Percentiles rank a stretch among this genome's conserved stretches.
Evolutionary conservation across 1,284 basidiomycete genomes (phyloP).

Genomic region (Mrakiaceae sp.): DNA sequence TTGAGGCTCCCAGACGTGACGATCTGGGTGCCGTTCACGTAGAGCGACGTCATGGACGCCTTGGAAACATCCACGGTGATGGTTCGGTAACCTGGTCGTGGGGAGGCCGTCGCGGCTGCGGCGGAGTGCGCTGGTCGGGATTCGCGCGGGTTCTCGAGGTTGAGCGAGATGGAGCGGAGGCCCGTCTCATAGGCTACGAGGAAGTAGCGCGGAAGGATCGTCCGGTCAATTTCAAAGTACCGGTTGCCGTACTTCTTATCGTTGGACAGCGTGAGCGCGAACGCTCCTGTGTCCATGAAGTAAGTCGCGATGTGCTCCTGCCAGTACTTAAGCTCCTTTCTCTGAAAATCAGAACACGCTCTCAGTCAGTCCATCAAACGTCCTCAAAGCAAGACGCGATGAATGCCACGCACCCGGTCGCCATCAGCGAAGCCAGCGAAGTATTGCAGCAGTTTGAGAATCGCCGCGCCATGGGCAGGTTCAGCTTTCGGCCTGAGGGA

Average conservation of each 20-base stretch:
- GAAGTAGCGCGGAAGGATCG: conserved; percentile 14
- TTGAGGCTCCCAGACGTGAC: conserved; percentile 13
- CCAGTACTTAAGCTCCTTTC: conserved; percentile 9
- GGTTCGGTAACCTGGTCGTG: not conserved
- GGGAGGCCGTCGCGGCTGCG: not conserved
- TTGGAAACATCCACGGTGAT: conserved; percentile 16
- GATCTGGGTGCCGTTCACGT: conserved; percentile 13
- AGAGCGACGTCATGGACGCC: conserved; percentile 13
- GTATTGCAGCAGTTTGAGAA: conserved; percentile 13
- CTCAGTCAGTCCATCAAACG: too few species aligned
- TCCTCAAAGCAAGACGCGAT: not conserved
- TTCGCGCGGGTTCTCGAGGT: conserved; percentile 17
- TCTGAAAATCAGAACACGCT: not conserved
- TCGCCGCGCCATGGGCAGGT: conserved; percentile 10
- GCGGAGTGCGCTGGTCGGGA: conserved; percentile 1
- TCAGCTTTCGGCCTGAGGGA: not conserved
- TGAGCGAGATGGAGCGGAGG: conserved; percentile 11
- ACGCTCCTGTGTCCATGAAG: conserved; percentile 2
- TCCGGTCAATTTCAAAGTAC: conserved; percentile 9
- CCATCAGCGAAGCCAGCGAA: conserved; percentile 15
- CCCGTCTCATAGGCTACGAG: conserved; percentile 12
- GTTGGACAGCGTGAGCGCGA: conserved; percentile 3
- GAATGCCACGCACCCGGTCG: conserved; percentile 5
- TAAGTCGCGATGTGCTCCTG: conserved; percentile 12
- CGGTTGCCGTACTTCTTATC: not conserved